phyloP scores from a whole-genome alignment of 2,329 filamentous ascomycete species.

The Biscogniauxia marginata region DNA sequence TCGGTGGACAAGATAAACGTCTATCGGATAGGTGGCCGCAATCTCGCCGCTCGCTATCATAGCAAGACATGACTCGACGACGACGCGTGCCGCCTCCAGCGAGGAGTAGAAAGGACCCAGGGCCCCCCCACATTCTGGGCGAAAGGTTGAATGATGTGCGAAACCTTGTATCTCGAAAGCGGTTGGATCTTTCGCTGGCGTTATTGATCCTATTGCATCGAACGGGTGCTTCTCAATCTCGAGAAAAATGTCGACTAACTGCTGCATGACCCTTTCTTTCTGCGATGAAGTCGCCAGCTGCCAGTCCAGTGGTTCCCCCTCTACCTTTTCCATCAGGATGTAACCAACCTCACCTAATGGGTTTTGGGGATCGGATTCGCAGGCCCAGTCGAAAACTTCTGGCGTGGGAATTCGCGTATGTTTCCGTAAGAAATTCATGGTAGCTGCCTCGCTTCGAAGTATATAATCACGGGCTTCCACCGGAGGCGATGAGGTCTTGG shows the following conservation, averaged over 20 bases:
- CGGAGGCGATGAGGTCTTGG: slow-evolving; percentile 20
- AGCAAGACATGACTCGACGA: slow-evolving; percentile 21
- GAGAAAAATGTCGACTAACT: slow-evolving; percentile 33
- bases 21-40: slow-evolving; percentile 11
- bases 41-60: slow-evolving; percentile 30
- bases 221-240: slow-evolving; percentile 35
- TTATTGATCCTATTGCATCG: slow-evolving; percentile 27
- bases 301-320: slow-evolving; percentile 36
- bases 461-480: slow-evolving; percentile 23
- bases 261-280: slow-evolving; percentile 31
- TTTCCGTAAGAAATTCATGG: slow-evolving; percentile 23
- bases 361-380: slow-evolving; percentile 31
- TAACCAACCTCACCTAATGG: slow-evolving; percentile 35
- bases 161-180: slow-evolving; percentile 17
- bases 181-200: not conserved
- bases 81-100: slow-evolving; percentile 11
- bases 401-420: slow-evolving; percentile 33
- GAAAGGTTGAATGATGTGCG: slow-evolving; percentile 18
- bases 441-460: slow-evolving; percentile 27
- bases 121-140: not conserved
- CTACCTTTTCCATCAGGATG: slow-evolving; percentile 43
- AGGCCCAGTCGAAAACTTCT: slow-evolving; percentile 34
- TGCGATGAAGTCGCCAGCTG: slow-evolving; percentile 26
- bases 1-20: slow-evolving; percentile 24
- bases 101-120: slow-evolving; percentile 27